phyloP scores from a whole-genome alignment of 441 rosid species.

The Codiaeum variegatum region DNA sequence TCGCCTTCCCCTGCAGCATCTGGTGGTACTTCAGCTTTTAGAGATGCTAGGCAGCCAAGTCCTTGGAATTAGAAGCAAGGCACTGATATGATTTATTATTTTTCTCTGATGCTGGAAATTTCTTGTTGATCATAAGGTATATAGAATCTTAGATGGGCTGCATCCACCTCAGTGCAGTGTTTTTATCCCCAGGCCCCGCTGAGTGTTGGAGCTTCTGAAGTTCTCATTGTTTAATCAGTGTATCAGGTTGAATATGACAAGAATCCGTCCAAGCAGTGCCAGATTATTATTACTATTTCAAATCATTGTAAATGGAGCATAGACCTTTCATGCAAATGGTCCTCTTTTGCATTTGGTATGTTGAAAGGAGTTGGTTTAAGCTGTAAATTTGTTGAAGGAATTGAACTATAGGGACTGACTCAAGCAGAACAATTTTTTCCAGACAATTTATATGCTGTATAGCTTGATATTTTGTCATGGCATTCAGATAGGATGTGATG shows the following conservation, averaged over 20 bases:
- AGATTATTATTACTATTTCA: neutral
- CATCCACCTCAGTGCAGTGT: neutral
- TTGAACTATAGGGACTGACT: neutral
- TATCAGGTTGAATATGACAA: neutral
- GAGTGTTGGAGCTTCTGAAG: neutral
- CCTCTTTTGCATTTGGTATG: neutral
- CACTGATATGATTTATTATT: neutral
- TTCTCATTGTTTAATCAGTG: neutral
- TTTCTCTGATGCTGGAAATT: slow-evolving; percentile 2
- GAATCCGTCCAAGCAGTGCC: neutral
- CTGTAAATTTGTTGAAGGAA: slow-evolving; percentile 3
- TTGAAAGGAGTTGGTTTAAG: neutral
- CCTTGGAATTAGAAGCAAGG: slow-evolving; percentile 63
- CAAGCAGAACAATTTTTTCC: neutral
- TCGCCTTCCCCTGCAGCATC: slow-evolving; percentile 91
- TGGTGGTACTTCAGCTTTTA: slow-evolving; percentile 78
- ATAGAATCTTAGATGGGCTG: neutral
- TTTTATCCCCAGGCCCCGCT: neutral
- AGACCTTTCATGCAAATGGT: neutral
- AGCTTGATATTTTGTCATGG: neutral
- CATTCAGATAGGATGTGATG: too few species aligned
- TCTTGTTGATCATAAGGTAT: neutral
- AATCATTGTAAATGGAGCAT: neutral
- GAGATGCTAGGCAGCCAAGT: slow-evolving; percentile 69
- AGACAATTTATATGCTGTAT: neutral